These are phyloP conservation scores for Drechslerella stenobrocha DNA, from an alignment of 2,329 filamentous ascomycete species.

Conservation along the genomic window DNA sequence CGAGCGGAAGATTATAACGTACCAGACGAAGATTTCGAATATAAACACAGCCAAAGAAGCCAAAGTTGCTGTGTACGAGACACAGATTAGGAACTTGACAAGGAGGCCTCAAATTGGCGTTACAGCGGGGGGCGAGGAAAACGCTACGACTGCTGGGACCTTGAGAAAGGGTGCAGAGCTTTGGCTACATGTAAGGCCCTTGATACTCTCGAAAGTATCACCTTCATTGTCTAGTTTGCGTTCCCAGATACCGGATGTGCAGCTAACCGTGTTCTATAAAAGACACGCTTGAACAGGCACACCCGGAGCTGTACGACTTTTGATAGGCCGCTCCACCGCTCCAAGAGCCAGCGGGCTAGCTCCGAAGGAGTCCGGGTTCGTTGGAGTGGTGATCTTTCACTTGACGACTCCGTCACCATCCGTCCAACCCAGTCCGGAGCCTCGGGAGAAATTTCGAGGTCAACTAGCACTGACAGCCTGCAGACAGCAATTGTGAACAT, in stretches of 20 bases:
- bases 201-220: neutral
- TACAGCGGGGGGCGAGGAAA: conserved; percentile 6
- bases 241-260: neutral
- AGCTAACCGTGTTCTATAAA: neutral
- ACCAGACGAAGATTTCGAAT: conserved; percentile 14
- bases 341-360: conserved; percentile 20
- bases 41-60: conserved; percentile 12
- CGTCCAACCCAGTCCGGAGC: conserved; percentile 29
- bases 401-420: conserved; percentile 33
- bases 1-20: conserved; percentile 15
- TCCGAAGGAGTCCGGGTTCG: conserved; percentile 33
- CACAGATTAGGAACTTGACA: conserved; percentile 29
- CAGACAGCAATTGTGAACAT: conserved; percentile 29
- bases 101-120: conserved; percentile 19
- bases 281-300: conserved; percentile 38
- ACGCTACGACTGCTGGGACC: conserved; percentile 1
- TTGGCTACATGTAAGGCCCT: conserved; percentile 40
- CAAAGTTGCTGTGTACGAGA: conserved; percentile 17
- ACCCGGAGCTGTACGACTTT: conserved; percentile 29
- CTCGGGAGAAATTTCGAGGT: conserved; percentile 33
- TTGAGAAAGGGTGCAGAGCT: conserved; percentile 35
- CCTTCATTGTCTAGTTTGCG: neutral
- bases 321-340: conserved; percentile 28
- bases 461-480: conserved; percentile 18
- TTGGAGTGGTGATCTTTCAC: conserved; percentile 41